Conservation (phyloP, 164 flowering plant genomes). For the Macadamia integrifolia region DNA sequence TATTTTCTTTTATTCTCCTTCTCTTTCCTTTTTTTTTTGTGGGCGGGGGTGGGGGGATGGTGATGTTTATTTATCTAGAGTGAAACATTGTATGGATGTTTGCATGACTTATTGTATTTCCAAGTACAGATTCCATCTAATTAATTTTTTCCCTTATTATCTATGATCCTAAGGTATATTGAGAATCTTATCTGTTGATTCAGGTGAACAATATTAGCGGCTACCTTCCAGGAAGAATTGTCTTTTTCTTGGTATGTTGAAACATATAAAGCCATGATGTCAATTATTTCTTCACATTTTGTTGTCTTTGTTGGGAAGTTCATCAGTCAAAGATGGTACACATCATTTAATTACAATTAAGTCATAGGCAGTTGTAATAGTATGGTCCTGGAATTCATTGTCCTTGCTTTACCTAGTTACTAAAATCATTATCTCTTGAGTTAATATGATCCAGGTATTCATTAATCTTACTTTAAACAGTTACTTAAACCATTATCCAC, state of each 20-base stretch:
- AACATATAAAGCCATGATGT: neutral
- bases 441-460: too few relatives aligned
- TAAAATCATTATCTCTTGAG: too few relatives aligned
- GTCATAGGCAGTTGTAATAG: too few relatives aligned
- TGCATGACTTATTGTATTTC: neutral
- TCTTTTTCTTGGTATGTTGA: conserved; percentile 85
- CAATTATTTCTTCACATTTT: neutral
- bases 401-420: too few relatives aligned
- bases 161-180: conserved; percentile 1
- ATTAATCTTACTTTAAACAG: too few relatives aligned
- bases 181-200: conserved; percentile 13
- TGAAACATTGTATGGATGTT: neutral
- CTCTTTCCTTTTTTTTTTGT: too few relatives aligned
- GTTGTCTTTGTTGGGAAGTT: neutral
- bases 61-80: neutral
- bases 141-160: neutral
- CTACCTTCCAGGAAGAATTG: conserved; percentile 97
- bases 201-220: conserved; percentile 99
- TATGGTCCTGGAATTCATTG: too few relatives aligned
- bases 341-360: too few relatives aligned
- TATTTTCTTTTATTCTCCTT: too few relatives aligned
- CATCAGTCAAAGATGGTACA: too few relatives aligned
- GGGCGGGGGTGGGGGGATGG: too few relatives aligned
- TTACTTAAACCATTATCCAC: too few relatives aligned
- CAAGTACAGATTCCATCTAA: neutral